These are phyloP conservation scores for Odontarrhena argentea DNA, from an alignment of 345 rosid species.

Conservation along the genomic window DNA sequence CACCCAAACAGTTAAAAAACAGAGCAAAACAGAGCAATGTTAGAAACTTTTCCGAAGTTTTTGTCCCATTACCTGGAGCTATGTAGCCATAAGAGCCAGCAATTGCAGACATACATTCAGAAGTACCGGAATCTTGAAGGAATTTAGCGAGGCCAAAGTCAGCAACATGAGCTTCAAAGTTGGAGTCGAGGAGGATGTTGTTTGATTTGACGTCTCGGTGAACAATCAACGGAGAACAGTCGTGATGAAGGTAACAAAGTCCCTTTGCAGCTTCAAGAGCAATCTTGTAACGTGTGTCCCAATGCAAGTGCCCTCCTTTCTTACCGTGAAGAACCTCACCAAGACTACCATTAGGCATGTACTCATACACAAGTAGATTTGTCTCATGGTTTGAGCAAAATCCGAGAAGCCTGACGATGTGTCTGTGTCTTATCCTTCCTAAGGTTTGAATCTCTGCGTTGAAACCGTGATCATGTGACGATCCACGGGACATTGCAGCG, in stretches of 20 bases:
- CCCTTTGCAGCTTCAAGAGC: constrained; percentile 91
- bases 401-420: constrained; percentile 79
- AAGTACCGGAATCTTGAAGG: constrained; percentile 87
- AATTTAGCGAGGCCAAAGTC: constrained; percentile 94
- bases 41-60: background rate
- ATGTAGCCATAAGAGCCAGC: constrained; percentile 97
- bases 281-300: constrained; percentile 85
- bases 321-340: constrained; percentile 91
- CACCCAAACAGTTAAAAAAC: constrained; percentile 24
- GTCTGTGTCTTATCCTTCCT: constrained; percentile 85
- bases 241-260: constrained; percentile 86
- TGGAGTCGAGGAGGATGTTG: constrained; percentile 80
- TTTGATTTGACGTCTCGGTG: constrained; percentile 89
- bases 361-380: constrained; percentile 83
- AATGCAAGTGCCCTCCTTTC: constrained; percentile 89
- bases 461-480: constrained; percentile 95
- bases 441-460: constrained; percentile 93
- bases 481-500: constrained; percentile 78
- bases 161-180: constrained; percentile 91
- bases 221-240: constrained; percentile 84
- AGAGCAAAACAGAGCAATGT: constrained; percentile 12
- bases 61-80: constrained; percentile 67
- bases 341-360: constrained; percentile 90
- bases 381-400: constrained; percentile 93
- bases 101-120: constrained; percentile 96